Base-by-base conservation (phyloP, 768 basidiomycete species). In the Flagelloscypha sp. region DNA sequence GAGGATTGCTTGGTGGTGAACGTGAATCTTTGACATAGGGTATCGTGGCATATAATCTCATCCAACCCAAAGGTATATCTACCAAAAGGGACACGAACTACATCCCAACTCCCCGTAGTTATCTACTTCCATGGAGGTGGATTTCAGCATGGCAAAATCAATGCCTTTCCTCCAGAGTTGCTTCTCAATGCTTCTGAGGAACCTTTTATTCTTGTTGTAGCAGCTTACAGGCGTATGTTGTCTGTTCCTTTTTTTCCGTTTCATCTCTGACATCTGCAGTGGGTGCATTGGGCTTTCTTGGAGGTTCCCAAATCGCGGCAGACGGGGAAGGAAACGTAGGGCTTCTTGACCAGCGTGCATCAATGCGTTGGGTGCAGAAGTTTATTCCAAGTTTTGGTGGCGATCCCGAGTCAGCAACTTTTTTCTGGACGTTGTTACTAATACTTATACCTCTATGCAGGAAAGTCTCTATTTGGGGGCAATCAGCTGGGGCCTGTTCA, bases 301-400 rank as follows among this genome's bases (percentile, higher is more conserved):
- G n/a, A n/a, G n/a, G n/a, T n/a, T n/a, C n/a, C n/a, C n/a, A n/a
- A n/a, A n/a, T n/a, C n/a, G n/a, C n/a, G n/a, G n/a, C n/a, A n/a
- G n/a, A n/a, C n/a, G n/a, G n/a, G n/a, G n/a, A n/a, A n/a, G n/a
- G n/a, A n/a, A n/a, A n/a, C n/a, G n/a, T n/a, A n/a, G n/a, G n/a
- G n/a, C n/a, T n/a, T n/a, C n/a, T n/a, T n/a, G n/a, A n/a, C n/a
- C n/a, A 59, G 36, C 50, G 60, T 9, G 48, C 57, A n/a, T 66
- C 62, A 4, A 42, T 73, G 9, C 47, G 60, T 40, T 74, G 70
- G 70, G 56, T 72, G 1, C 62, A 70, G 31, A 56, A 63, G 36
- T 62, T 72, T 45, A 65, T 72, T 38, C 42, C 31, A 24, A 51
- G 57, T 2, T 74, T 72, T 38, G 71, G 71, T 4, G 72, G 72